Percentiles rank a stretch among this genome's conserved stretches.
phyloP scores from a whole-genome alignment of 768 basidiomycete species.

The Lentinula aciculospora region DNA sequence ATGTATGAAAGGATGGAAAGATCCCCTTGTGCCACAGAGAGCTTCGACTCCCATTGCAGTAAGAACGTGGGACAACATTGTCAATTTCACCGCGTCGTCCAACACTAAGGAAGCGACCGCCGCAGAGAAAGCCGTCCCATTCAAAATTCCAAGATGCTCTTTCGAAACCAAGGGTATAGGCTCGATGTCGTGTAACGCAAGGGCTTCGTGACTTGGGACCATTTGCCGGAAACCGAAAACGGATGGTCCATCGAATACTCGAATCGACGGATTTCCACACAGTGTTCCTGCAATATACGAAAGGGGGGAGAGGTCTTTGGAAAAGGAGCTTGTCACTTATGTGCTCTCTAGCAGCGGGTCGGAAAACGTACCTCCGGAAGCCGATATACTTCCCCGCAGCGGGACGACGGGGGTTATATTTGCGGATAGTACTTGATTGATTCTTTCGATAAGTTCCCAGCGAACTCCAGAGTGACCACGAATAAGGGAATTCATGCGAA shows the following conservation, averaged over 20 bases:
- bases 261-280: constrained; percentile 75
- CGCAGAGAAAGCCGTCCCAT: constrained; percentile 83
- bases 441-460: constrained; percentile 74
- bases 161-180: constrained; percentile 68
- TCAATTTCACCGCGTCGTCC: constrained; percentile 60
- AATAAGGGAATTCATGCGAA: constrained; percentile 86
- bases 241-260: constrained; percentile 54
- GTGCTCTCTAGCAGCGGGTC: not conserved
- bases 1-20: constrained; percentile 70
- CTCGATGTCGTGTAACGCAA: constrained; percentile 52
- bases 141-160: constrained; percentile 76
- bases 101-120: constrained; percentile 68
- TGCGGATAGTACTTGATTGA: constrained; percentile 64
- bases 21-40: constrained; percentile 57
- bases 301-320: constrained; percentile 66
- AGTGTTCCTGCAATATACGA: constrained; percentile 81
- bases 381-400: constrained; percentile 76
- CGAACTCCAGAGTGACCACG: constrained; percentile 86
- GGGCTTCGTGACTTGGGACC: constrained; percentile 50
- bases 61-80: constrained; percentile 60
- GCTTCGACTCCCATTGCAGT: constrained; percentile 82
- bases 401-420: constrained; percentile 80
- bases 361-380: constrained; percentile 60
- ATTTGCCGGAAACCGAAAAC: constrained; percentile 45
- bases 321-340: constrained; percentile 9